Percentiles rank a stretch among this genome's conserved stretches.
Evolutionary conservation across 139 green algal species (phyloP).

Genomic region (Spirogloea muscicola): DNA sequence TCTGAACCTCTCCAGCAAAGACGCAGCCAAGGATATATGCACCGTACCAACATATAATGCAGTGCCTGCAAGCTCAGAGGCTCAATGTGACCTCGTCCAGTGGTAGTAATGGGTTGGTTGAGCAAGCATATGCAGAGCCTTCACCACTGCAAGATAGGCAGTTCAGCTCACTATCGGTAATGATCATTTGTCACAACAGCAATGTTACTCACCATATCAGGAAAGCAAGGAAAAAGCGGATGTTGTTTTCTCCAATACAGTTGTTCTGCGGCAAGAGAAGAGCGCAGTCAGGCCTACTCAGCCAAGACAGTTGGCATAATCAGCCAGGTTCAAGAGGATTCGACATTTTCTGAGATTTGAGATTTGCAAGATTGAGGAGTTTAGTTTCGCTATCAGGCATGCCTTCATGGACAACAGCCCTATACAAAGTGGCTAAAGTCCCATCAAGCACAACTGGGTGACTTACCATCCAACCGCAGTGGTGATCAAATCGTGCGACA

Average conservation of each 20-base stretch:
- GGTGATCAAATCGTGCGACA: constrained; percentile 48
- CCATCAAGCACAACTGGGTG: neutral
- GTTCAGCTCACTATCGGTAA: too few species aligned
- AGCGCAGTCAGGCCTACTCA: neutral
- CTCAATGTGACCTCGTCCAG: neutral
- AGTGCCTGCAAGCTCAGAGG: neutral
- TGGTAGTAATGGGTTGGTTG: neutral
- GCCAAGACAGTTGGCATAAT: neutral
- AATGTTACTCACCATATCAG: constrained; percentile 44
- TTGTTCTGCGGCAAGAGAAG: constrained; percentile 34
- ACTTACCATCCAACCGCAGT: constrained; percentile 48
- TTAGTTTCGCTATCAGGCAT: too few species aligned
- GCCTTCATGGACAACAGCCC: too few species aligned
- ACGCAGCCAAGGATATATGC: neutral
- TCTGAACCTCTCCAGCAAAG: neutral
- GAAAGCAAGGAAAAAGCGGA: constrained; percentile 46
- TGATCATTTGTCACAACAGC: too few species aligned
- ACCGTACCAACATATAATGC: neutral
- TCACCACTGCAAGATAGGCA: too few species aligned
- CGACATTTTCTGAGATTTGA: neutral
- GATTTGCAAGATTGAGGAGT: neutral
- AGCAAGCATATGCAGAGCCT: too few species aligned
- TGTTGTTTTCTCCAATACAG: constrained; percentile 46
- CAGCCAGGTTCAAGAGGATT: neutral
- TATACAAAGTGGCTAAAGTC: neutral